Conservation (phyloP, 768 basidiomycete genomes). For the Leucocoprinus sp. region DNA sequence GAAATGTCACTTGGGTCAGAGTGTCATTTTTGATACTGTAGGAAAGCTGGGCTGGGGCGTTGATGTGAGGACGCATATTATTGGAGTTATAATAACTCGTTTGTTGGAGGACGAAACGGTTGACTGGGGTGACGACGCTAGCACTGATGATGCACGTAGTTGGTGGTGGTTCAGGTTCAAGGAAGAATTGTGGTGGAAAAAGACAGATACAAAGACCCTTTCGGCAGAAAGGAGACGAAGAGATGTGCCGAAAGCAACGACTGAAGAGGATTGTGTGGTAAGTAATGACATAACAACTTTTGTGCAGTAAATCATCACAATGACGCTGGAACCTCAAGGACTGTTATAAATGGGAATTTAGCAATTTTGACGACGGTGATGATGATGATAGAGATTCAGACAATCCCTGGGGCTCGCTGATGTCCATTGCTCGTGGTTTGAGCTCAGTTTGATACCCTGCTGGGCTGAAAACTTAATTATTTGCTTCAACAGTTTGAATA, state of each 20-base stretch:
- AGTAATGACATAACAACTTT: too few species aligned
- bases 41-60: conserved; percentile 74
- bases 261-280: conserved; percentile 58
- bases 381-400: not conserved
- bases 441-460: not conserved
- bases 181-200: conserved; percentile 14
- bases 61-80: conserved; percentile 70
- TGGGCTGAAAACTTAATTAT: too few species aligned
- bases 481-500: too few species aligned
- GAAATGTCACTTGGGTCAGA: conserved; percentile 82
- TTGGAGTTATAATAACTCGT: conserved; percentile 59
- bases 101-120: conserved; percentile 41
- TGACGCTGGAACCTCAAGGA: conserved; percentile 34
- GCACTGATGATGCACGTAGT: conserved; percentile 24
- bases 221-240: conserved; percentile 19
- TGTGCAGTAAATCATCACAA: not conserved
- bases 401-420: conserved; percentile 5
- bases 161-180: conserved; percentile 8
- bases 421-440: not conserved
- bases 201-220: conserved; percentile 24
- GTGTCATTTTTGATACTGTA: conserved; percentile 85
- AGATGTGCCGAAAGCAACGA: conserved; percentile 49
- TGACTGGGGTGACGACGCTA: conserved; percentile 36
- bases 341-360: conserved; percentile 74
- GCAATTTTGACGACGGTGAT: conserved; percentile 26